Percentiles rank a stretch among this genome's conserved stretches.
phyloP scores from a whole-genome alignment of 2,329 filamentous ascomycete species.

The Aspergillus brunneoviolaceus region DNA sequence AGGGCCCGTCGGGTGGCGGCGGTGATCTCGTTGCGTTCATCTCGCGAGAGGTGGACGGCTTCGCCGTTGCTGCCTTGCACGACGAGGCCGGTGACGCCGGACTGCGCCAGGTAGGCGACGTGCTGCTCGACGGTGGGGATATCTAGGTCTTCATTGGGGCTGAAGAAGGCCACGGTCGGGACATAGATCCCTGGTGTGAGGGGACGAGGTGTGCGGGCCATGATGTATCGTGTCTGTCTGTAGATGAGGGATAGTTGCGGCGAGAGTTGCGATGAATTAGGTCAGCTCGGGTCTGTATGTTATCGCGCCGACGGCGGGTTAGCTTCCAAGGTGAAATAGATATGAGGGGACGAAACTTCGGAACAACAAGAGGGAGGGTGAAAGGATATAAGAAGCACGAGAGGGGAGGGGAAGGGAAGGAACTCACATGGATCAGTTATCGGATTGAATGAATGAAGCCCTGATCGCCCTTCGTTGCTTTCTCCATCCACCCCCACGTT shows the following conservation, averaged over 20 bases:
- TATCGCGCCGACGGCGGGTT: background rate
- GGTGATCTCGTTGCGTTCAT: slow-evolving; percentile 69
- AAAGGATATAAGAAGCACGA: background rate
- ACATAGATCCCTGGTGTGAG: slow-evolving; percentile 62
- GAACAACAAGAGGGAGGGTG: background rate
- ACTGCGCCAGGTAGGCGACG: slow-evolving; percentile 67
- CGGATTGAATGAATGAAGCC: background rate
- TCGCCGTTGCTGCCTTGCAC: slow-evolving; percentile 82
- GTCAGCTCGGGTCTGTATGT: too few species aligned
- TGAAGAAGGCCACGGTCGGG: slow-evolving; percentile 73
- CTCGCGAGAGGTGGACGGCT: slow-evolving; percentile 72
- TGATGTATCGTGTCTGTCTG: slow-evolving; percentile 6
- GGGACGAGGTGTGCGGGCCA: slow-evolving; percentile 26
- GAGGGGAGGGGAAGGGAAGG: too few species aligned
- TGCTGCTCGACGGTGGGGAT: slow-evolving; percentile 57
- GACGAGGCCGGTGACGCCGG: slow-evolving; percentile 71
- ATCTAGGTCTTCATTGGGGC: slow-evolving; percentile 66
- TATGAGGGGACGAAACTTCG: background rate
- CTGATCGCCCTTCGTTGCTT: background rate
- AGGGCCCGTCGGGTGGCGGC: slow-evolving; percentile 68
- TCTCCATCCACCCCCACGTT: background rate
- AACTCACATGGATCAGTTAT: background rate
- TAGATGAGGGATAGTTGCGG: background rate
- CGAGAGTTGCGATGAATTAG: background rate
- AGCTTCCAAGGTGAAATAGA: background rate